Conservation (phyloP, 2,329 filamentous ascomycete species). For the Fusarium sarcochroum region DNA sequence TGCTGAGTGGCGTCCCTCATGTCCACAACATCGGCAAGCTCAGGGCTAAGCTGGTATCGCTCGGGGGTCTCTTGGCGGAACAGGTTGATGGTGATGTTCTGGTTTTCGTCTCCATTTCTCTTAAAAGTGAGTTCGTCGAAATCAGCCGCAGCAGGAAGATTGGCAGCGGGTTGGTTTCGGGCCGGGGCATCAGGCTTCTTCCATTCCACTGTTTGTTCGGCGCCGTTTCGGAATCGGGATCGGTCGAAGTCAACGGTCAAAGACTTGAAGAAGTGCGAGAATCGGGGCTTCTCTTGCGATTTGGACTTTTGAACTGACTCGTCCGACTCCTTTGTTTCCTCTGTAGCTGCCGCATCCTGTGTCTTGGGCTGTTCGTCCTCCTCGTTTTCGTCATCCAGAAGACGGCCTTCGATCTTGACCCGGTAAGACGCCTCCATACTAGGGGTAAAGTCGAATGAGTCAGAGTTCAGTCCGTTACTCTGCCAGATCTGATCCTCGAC, state of each 20-base stretch:
- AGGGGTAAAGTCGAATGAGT: slow-evolving; percentile 85
- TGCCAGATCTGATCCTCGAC: slow-evolving; percentile 97
- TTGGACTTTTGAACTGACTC: slow-evolving; percentile 55
- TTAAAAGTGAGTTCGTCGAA: slow-evolving; percentile 95
- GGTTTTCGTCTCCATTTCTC: slow-evolving; percentile 90
- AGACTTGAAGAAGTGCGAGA: slow-evolving; percentile 87
- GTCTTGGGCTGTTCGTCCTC: slow-evolving; percentile 68
- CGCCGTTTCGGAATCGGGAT: slow-evolving; percentile 68
- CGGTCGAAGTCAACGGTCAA: slow-evolving; percentile 81
- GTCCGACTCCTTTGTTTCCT: slow-evolving; percentile 47
- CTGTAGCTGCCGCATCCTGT: slow-evolving; percentile 54
- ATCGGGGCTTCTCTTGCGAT: slow-evolving; percentile 63
- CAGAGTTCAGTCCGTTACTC: slow-evolving; percentile 74
- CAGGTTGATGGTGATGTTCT: slow-evolving; percentile 91
- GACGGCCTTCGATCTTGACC: slow-evolving; percentile 90
- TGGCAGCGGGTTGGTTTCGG: slow-evolving; percentile 59
- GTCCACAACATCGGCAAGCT: slow-evolving; percentile 87
- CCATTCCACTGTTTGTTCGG: slow-evolving; percentile 82
- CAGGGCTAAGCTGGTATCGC: slow-evolving; percentile 82
- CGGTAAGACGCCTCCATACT: slow-evolving; percentile 84
- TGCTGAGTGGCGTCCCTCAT: slow-evolving; percentile 88
- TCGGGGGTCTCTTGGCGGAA: slow-evolving; percentile 88
- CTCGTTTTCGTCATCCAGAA: slow-evolving; percentile 79
- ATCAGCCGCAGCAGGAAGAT: slow-evolving; percentile 73
- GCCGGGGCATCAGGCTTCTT: slow-evolving; percentile 78